A percentile compares a stretch with the other conserved stretches of the same genome.
Conservation (phyloP, 2,329 filamentous ascomycete species). For the Beauveria varroae region DNA sequence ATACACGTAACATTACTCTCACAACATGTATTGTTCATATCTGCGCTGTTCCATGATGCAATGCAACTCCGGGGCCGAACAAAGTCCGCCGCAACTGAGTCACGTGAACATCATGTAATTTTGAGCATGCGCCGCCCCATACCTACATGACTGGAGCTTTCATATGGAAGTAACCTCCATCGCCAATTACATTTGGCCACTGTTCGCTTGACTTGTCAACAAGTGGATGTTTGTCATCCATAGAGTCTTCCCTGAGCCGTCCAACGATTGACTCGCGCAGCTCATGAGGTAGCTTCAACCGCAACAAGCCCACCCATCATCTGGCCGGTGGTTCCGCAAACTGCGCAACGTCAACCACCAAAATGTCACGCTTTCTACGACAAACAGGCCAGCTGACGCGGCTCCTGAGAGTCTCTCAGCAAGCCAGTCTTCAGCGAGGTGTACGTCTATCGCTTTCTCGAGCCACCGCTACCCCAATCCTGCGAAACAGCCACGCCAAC, state of each 20-base stretch:
- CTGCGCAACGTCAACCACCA: conserved; percentile 23
- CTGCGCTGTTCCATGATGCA: not conserved
- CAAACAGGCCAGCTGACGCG: conserved; percentile 59
- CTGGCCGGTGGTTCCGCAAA: conserved; percentile 28
- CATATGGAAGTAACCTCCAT: not conserved
- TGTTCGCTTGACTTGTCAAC: not conserved
- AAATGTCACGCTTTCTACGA: conserved; percentile 61
- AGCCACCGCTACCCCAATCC: conserved; percentile 26
- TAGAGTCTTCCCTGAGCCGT: conserved; percentile 9
- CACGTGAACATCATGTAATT: conserved; percentile 13
- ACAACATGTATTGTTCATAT: not conserved
- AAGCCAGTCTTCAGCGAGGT: conserved; percentile 41
- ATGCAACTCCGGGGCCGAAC: not conserved
- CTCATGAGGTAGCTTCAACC: conserved; percentile 26
- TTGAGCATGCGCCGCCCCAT: conserved; percentile 7
- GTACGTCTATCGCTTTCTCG: conserved; percentile 26
- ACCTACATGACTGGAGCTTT: conserved; percentile 5
- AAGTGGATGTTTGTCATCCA: conserved; percentile 1
- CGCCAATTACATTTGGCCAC: conserved; percentile 3
- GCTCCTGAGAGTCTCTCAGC: conserved; percentile 49
- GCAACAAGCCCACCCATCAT: conserved; percentile 16
- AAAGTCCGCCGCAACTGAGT: conserved; percentile 5
- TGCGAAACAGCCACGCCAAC: conserved; percentile 25
- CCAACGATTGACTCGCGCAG: conserved; percentile 17
- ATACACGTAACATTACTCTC: not conserved